Conservation (phyloP, 1,139 yeast genomes). For the Zhuliangozyma blackwelliae region DNA sequence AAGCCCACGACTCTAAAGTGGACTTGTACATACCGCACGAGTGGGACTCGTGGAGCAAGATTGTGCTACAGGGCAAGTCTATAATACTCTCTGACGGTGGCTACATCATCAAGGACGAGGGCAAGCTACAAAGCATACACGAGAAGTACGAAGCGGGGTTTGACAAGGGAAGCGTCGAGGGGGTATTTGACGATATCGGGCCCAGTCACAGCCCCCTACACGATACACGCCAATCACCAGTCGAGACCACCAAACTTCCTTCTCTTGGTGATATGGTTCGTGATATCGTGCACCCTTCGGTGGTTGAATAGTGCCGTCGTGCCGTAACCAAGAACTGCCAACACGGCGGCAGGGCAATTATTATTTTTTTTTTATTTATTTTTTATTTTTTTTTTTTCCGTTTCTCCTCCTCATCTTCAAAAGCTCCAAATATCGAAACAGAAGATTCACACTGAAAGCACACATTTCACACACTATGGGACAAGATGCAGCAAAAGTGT, state of each 20-base stretch:
- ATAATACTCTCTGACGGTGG: slow-evolving; percentile 13
- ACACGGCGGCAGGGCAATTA: too few species aligned
- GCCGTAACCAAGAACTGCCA: too few species aligned
- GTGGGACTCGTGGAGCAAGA: slow-evolving; percentile 50
- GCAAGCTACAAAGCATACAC: slow-evolving; percentile 5
- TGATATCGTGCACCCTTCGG: slow-evolving; percentile 7
- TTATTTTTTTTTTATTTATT: too few species aligned
- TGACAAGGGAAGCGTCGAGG: neutral
- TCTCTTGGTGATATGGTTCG: slow-evolving; percentile 4
- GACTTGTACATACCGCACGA: slow-evolving; percentile 44
- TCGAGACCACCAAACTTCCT: neutral
- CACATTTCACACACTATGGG: too few species aligned
- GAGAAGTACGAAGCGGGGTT: slow-evolving; percentile 5
- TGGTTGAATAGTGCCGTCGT: slow-evolving; percentile 2
- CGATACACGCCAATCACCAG: too few species aligned
- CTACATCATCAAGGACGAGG: slow-evolving; percentile 13
- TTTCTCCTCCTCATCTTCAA: too few species aligned
- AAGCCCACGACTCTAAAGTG: slow-evolving; percentile 1
- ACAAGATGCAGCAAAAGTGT: neutral
- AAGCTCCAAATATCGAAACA: too few species aligned
- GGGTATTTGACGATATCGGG: too few species aligned
- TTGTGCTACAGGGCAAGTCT: slow-evolving; percentile 39
- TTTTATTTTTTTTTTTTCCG: too few species aligned
- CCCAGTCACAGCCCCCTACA: too few species aligned
- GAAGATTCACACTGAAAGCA: too few species aligned